Evolutionary conservation across 176 grass and related monocot genomes (phyloP), one percentile per base, ranked within the genome.

Genomic region (Carex myosuroides): DNA sequence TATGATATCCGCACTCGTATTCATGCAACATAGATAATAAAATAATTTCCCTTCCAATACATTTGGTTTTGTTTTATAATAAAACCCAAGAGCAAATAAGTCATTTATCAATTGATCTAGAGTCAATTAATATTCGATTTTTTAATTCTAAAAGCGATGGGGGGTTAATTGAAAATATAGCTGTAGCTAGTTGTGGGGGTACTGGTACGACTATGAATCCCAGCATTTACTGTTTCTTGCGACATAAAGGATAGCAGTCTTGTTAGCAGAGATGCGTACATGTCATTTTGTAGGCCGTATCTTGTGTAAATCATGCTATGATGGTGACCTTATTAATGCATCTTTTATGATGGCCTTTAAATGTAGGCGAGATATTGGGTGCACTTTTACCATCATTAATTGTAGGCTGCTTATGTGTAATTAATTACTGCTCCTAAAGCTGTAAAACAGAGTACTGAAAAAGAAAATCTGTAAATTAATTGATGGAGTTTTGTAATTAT

Each of bases 231-330:
- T 80, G 76, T 80, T 37, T 39, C 30, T 80, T 80, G 76, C 53
- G 77, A 80, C 52, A 80, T 80, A 80, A 80, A 80, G 54, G 77
- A 53, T 75, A 29, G 44, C 70, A 74, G 70, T 74, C 70, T 52
- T 52, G 44, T 74, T 50, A 48, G 10, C 18, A 21, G 39, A 42
- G 9, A 32, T 54, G 6, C 4, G 7, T 81, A 63, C 79, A 81
- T 60, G 59, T 21, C 79, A 61, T 17, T 63, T 60, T 81, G 26
- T 62, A 81, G 79, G 55, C 77, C 55, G 55, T 80, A 80, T 80
- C 77, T 80, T 39, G 57, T 74, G 70, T 63, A 60, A 81, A 44
- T 81, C 79, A 81, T 46, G 58, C 79, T 63, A 57, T 41, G 56
- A 81, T 62, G 16, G 3, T 60, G 37, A 60, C 37, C 35, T 24